phyloP scores from a whole-genome alignment of 257 asterid species.

The Prunella vulgaris region DNA sequence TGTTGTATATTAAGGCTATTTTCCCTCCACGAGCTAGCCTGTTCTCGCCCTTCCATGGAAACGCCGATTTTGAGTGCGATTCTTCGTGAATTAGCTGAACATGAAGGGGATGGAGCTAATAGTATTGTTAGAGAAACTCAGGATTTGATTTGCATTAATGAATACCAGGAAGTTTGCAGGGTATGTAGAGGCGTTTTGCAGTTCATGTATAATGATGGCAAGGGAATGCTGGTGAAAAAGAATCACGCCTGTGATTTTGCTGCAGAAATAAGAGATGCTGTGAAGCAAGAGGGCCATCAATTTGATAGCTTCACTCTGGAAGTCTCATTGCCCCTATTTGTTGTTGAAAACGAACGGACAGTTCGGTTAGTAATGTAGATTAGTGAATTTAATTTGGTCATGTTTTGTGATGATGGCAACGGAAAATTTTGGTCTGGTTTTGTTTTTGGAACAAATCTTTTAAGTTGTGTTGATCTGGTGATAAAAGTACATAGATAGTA shows the following conservation, averaged over 20 bases:
- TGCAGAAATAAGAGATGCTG: conserved; percentile 38
- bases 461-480: neutral
- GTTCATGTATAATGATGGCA: conserved; percentile 46
- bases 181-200: conserved; percentile 74
- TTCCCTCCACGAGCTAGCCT: conserved; percentile 38
- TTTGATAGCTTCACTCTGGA: conserved; percentile 63
- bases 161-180: conserved; percentile 45
- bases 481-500: neutral
- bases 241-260: conserved; percentile 51
- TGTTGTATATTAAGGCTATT: conserved; percentile 59
- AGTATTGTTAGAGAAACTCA: conserved; percentile 22
- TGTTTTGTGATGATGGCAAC: neutral
- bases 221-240: conserved; percentile 39
- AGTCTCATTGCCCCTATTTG: conserved; percentile 60
- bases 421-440: neutral
- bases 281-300: conserved; percentile 50
- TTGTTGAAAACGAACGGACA: conserved; percentile 62
- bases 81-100: conserved; percentile 37
- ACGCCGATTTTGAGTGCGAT: conserved; percentile 31
- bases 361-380: conserved; percentile 48
- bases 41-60: conserved; percentile 40
- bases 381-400: conserved; percentile 6
- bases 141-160: conserved; percentile 22
- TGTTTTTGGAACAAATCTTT: neutral
- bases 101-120: conserved; percentile 28